A percentile compares a stretch with the other conserved stretches of the same genome.
These are phyloP conservation scores for Aspergillus mulundensis DNA, from an alignment of 495 filamentous ascomycete genomes.

Conservation along the genomic window DNA sequence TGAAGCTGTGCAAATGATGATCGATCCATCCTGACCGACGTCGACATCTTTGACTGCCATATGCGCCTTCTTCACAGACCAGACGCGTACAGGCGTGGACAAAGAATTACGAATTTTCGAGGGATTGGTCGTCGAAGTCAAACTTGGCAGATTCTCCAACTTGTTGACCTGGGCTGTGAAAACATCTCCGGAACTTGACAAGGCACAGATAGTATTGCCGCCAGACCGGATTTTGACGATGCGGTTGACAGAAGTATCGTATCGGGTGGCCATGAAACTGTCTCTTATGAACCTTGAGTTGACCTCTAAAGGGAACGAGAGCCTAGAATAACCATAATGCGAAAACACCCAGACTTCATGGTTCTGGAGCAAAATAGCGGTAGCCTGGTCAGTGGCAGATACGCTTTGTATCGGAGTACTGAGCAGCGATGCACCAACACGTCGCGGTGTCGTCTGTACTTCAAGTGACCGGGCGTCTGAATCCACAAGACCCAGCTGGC, in stretches of 20 bases:
- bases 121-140: conserved; percentile 82
- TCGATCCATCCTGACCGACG: conserved; percentile 88
- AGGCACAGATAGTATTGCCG: conserved; percentile 83
- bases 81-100: conserved; percentile 70
- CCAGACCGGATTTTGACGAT: conserved; percentile 75
- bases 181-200: conserved; percentile 78
- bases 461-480: conserved; percentile 89
- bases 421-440: conserved; percentile 83
- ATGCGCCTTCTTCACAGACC: conserved; percentile 72
- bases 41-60: conserved; percentile 85
- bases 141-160: conserved; percentile 51
- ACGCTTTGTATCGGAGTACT: conserved; percentile 71
- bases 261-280: conserved; percentile 62
- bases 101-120: conserved; percentile 76
- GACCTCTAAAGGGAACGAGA: conserved; percentile 72
- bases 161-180: conserved; percentile 75
- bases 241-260: conserved; percentile 58
- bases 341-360: conserved; percentile 90
- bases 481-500: conserved; percentile 90
- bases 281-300: conserved; percentile 65
- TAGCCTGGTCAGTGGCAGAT: conserved; percentile 87
- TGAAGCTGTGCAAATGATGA: conserved; percentile 88
- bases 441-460: conserved; percentile 73
- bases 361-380: conserved; percentile 77
- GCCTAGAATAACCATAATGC: conserved; percentile 84